A percentile compares a stretch with the other conserved stretches of the same genome.
phyloP scores from a whole-genome alignment of 2,329 filamentous ascomycete species.

The Ampelomyces quisqualis region DNA sequence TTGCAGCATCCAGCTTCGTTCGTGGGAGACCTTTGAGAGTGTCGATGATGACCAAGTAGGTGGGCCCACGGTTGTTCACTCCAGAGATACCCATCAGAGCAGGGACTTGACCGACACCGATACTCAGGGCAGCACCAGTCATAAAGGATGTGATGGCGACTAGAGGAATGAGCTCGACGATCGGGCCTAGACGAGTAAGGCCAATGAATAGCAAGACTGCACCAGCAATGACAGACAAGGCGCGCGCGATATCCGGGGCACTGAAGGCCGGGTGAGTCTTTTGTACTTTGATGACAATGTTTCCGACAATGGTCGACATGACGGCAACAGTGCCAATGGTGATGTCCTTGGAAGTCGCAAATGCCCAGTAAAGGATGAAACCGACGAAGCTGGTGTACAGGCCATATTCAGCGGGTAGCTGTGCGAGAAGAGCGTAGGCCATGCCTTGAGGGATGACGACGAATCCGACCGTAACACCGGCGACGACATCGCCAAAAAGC shows the following conservation, averaged over 20 bases:
- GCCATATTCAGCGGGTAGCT: slow-evolving; percentile 78
- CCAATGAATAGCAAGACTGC: slow-evolving; percentile 79
- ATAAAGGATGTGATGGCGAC: slow-evolving; percentile 93
- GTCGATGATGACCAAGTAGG: slow-evolving; percentile 84
- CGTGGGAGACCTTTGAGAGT: slow-evolving; percentile 70
- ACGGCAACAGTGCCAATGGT: slow-evolving; percentile 98
- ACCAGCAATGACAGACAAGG: slow-evolving; percentile 76
- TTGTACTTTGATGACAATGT: slow-evolving; percentile 66
- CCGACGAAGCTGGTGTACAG: slow-evolving; percentile 97
- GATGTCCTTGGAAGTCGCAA: slow-evolving; percentile 97
- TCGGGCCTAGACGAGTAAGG: slow-evolving; percentile 77
- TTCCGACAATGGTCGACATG: slow-evolving; percentile 86
- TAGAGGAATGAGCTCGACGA: slow-evolving; percentile 91
- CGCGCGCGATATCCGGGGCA: slow-evolving; percentile 67
- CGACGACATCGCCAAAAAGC: slow-evolving; percentile 84
- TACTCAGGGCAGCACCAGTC: slow-evolving; percentile 93
- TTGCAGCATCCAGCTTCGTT: slow-evolving; percentile 74
- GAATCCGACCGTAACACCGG: slow-evolving; percentile 72
- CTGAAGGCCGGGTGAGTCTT: slow-evolving; percentile 49
- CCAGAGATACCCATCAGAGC: slow-evolving; percentile 75
- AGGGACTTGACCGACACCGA: slow-evolving; percentile 80
- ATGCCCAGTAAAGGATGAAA: slow-evolving; percentile 93
- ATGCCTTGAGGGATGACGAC: slow-evolving; percentile 95
- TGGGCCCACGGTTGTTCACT: slow-evolving; percentile 72
- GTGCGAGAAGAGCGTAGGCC: slow-evolving; percentile 86